Conservation (phyloP, 2,329 filamentous ascomycete species). For the Tolypocladium sp. region DNA sequence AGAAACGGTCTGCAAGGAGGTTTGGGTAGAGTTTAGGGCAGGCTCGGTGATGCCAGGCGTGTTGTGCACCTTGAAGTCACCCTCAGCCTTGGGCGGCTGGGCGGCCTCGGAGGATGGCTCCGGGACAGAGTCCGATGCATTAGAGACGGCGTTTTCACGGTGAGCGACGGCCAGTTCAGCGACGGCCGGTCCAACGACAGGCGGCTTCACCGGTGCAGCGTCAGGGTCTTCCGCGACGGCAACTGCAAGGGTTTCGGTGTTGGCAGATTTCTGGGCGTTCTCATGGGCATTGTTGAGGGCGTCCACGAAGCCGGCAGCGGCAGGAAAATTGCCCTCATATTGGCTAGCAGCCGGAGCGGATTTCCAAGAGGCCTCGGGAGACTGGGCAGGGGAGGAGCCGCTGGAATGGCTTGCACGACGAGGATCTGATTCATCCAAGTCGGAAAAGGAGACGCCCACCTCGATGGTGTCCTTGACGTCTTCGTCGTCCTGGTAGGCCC, state of each 20-base stretch:
- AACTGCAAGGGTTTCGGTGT: neutral
- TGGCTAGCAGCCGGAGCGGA: constrained; percentile 5
- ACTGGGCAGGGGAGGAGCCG: constrained; percentile 17
- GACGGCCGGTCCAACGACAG: neutral
- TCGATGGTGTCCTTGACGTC: constrained; percentile 50
- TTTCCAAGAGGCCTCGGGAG: constrained; percentile 10
- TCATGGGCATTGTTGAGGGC: neutral
- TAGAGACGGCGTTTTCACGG: neutral
- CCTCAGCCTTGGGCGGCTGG: neutral
- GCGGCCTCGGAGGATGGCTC: neutral
- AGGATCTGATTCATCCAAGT: constrained; percentile 20
- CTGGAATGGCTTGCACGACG: constrained; percentile 15
- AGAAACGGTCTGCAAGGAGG: neutral
- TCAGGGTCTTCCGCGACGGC: neutral
- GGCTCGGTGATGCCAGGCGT: neutral
- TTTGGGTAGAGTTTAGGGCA: neutral
- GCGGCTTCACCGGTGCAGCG: neutral
- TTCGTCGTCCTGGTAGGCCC: constrained; percentile 30
- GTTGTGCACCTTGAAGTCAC: neutral
- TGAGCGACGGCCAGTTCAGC: neutral
- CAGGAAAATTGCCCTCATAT: neutral
- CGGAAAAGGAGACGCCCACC: constrained; percentile 34
- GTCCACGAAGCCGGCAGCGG: neutral
- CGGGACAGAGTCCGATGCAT: neutral
- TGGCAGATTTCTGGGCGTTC: neutral